These are phyloP conservation scores for Hericium alpestre DNA, from an alignment of 768 basidiomycete genomes.

Conservation along the genomic window DNA sequence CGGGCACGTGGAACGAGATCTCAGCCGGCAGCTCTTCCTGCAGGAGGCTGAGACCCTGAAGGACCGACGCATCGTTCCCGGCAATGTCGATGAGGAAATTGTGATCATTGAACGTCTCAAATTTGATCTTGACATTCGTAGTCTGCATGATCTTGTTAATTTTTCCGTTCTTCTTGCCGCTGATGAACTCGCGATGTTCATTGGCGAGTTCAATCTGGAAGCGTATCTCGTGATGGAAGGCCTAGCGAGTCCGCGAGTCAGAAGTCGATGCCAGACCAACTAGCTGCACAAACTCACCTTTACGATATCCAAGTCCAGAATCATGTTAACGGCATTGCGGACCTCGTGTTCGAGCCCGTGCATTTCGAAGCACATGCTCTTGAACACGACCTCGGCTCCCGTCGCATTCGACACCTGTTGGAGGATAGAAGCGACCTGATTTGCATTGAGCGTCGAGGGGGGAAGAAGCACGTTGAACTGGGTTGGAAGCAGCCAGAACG, in stretches of 20 bases:
- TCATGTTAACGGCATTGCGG: conserved; percentile 70
- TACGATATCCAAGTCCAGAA: conserved; percentile 84
- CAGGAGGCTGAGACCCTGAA: conserved; percentile 79
- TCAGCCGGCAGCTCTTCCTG: conserved; percentile 98
- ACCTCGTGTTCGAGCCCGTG: conserved; percentile 92
- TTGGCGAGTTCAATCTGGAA: conserved; percentile 97
- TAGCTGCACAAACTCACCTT: conserved; percentile 43
- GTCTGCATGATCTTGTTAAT: conserved; percentile 99
- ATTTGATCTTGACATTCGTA: conserved; percentile 95
- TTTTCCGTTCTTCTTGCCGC: conserved; percentile 98
- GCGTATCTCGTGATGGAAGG: conserved; percentile 93
- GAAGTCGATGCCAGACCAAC: neutral
- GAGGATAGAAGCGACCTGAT: conserved; percentile 74
- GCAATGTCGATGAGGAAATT: conserved; percentile 91
- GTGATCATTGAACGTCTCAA: conserved; percentile 94
- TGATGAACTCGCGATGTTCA: conserved; percentile 97
- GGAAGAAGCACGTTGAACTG: conserved; percentile 89
- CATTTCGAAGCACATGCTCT: conserved; percentile 95
- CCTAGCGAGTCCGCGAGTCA: conserved; percentile 29
- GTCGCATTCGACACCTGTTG: conserved; percentile 80
- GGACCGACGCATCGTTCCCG: conserved; percentile 71
- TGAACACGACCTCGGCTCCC: conserved; percentile 92
- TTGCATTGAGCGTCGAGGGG: conserved; percentile 66
- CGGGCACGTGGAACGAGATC: conserved; percentile 96
- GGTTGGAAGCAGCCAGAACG: conserved; percentile 90